Percentiles rank a stretch among this genome's conserved stretches.
phyloP scores from a whole-genome alignment of 768 basidiomycete species.

The Cystobasidiopsis lactophilus region DNA sequence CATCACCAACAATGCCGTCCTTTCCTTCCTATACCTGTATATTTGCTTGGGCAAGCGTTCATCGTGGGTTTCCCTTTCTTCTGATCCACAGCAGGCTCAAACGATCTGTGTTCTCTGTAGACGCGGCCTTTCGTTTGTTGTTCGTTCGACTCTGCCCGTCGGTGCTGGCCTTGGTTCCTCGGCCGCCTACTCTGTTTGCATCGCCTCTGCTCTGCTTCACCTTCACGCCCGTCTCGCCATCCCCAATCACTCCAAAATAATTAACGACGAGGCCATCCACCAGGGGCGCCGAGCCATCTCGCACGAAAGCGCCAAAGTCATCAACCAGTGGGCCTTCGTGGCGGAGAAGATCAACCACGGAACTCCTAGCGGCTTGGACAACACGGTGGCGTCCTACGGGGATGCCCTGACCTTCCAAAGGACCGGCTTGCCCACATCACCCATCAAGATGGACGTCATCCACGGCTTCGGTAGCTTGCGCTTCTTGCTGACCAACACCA shows the following conservation, averaged over 20 bases:
- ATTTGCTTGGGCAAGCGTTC: slow-evolving; percentile 36
- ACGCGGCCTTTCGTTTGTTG: slow-evolving; percentile 53
- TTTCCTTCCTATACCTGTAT: slow-evolving; percentile 84
- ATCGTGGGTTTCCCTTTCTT: no score
- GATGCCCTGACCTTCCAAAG: slow-evolving; percentile 79
- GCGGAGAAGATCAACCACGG: slow-evolving; percentile 92
- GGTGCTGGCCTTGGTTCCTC: slow-evolving; percentile 93
- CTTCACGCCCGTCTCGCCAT: slow-evolving; percentile 42
- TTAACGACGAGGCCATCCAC: slow-evolving; percentile 26
- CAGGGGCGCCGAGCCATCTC: slow-evolving; percentile 30
- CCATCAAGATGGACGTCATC: slow-evolving; percentile 57
- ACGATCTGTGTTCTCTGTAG: slow-evolving; percentile 32
- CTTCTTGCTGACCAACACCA: slow-evolving; percentile 81
- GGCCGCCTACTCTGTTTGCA: slow-evolving; percentile 78
- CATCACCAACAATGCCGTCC: slow-evolving; percentile 24
- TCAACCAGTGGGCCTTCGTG: slow-evolving; percentile 84
- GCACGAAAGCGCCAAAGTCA: slow-evolving; percentile 53
- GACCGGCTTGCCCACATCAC: slow-evolving; percentile 38
- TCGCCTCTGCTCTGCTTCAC: slow-evolving; percentile 56
- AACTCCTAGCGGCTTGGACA: slow-evolving; percentile 92
- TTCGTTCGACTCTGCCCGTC: slow-evolving; percentile 73
- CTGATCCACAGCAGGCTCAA: no score
- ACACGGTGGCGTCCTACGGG: slow-evolving; percentile 76
- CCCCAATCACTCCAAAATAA: slow-evolving; percentile 33
- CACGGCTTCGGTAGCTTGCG: slow-evolving; percentile 67